A percentile compares a stretch with the other conserved stretches of the same genome.
Evolutionary conservation across 305 asterid species (phyloP).

Genomic region (Fraxinus platypoda): DNA sequence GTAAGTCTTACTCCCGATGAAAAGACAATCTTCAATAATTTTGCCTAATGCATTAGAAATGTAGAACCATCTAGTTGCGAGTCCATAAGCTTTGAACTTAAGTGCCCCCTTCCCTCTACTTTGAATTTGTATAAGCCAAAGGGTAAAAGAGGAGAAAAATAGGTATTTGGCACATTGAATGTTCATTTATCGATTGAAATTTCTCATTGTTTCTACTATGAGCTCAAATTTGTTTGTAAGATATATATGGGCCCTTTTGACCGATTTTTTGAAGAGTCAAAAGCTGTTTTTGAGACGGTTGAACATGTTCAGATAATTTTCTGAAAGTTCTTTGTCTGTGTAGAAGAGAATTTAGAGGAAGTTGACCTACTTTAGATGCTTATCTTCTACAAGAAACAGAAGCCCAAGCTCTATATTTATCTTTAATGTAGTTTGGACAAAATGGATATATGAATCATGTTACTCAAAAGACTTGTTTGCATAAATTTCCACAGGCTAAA

Average conservation of each 20-base stretch:
- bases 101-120: not conserved
- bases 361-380: not conserved
- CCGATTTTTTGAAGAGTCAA: too few species aligned
- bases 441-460: not conserved
- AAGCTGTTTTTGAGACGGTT: too few species aligned
- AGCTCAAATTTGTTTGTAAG: not conserved
- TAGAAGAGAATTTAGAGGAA: too few species aligned
- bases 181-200: too few species aligned
- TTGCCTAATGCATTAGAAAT: too few species aligned
- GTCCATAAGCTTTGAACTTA: not conserved
- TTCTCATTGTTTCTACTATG: not conserved
- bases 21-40: not conserved
- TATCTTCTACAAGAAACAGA: too few species aligned
- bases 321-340: not conserved
- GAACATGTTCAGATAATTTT: too few species aligned
- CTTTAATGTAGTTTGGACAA: not conserved
- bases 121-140: not conserved
- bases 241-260: too few species aligned
- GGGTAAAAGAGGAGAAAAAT: too few species aligned
- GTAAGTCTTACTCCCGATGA: not conserved
- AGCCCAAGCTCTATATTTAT: not conserved
- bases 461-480: not conserved
- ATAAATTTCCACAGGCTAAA: conserved; percentile 40
- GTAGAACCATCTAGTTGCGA: too few species aligned
- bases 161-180: too few species aligned